These are phyloP conservation scores for Helotiales sp. DNA, from an alignment of 2,329 filamentous ascomycete genomes.

Conservation along the genomic window DNA sequence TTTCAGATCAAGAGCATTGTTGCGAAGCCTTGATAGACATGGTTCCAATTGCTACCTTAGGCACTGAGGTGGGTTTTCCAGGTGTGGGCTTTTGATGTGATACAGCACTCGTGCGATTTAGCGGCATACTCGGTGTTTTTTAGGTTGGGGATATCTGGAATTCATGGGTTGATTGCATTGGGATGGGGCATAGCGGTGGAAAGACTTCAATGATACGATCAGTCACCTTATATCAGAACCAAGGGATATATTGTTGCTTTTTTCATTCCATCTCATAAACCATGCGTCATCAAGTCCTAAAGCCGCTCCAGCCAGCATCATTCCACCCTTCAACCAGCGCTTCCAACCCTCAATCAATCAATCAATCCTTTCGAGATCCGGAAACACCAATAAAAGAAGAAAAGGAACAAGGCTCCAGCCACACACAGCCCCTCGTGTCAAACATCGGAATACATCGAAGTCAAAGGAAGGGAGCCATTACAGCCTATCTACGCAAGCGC, in stretches of 20 bases:
- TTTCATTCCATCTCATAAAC: conserved; percentile 9
- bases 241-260: conserved; percentile 3
- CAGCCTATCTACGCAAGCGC: conserved; percentile 49
- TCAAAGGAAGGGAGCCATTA: conserved; percentile 39
- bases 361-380: conserved; percentile 15
- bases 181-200: background rate
- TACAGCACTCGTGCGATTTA: conserved; percentile 35
- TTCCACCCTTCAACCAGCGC: conserved; percentile 9
- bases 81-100: background rate
- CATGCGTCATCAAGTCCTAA: background rate
- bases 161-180: conserved; percentile 3
- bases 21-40: conserved; percentile 62
- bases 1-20: conserved; percentile 93
- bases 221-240: background rate
- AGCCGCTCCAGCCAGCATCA: background rate
- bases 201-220: background rate
- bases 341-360: conserved; percentile 11
- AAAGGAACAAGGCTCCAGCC: conserved; percentile 24
- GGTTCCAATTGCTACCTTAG: too few relatives aligned
- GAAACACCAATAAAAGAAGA: conserved; percentile 34
- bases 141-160: conserved; percentile 12
- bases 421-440: conserved; percentile 1
- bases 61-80: background rate
- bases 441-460: conserved; percentile 22
- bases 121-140: conserved; percentile 39